Evolutionary conservation across 805 yeast genomes (phyloP).

Genomic region (Starmerella bacillaris): DNA sequence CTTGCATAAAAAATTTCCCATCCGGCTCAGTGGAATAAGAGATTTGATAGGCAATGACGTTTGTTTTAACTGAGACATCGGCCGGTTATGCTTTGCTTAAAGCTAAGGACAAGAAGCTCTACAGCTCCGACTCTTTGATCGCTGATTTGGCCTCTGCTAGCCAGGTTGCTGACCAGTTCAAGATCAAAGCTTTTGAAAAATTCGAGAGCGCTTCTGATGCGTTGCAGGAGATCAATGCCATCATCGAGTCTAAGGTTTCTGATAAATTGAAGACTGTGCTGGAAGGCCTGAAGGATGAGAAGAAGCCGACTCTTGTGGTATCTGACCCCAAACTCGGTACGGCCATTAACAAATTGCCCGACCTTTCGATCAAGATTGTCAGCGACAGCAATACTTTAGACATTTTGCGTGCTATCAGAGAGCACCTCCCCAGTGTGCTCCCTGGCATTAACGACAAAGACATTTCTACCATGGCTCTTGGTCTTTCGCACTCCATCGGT

Average conservation of each 20-base stretch:
- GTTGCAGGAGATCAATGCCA: conserved; percentile 80
- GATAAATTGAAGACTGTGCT: conserved; percentile 61
- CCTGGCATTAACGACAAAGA: conserved; percentile 83
- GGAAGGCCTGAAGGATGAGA: conserved; percentile 25
- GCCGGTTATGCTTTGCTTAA: conserved; percentile 97
- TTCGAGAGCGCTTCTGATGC: conserved; percentile 90
- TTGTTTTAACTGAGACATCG: conserved; percentile 82
- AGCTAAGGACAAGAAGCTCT: conserved; percentile 92
- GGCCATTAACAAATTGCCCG: conserved; percentile 78
- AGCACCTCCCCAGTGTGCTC: conserved; percentile 77
- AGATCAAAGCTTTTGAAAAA: conserved; percentile 88
- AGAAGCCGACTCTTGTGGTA: conserved; percentile 72
- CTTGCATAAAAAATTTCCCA: no score
- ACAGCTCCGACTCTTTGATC: conserved; percentile 59
- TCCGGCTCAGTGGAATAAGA: no score
- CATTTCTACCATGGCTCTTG: conserved; percentile 84
- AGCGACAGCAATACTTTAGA: conserved; percentile 92
- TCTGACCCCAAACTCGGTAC: conserved; percentile 92
- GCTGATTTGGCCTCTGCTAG: conserved; percentile 67
- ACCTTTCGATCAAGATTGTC: conserved; percentile 68
- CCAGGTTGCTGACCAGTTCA: conserved; percentile 75
- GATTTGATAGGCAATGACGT: conserved; percentile 21
- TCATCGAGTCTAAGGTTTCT: conserved; percentile 86
- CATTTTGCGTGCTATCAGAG: conserved; percentile 86
- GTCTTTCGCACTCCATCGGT: conserved; percentile 96